These are phyloP conservation scores for Rhynchosporium agropyri DNA, from an alignment of 2,329 filamentous ascomycete species.

Conservation along the genomic window DNA sequence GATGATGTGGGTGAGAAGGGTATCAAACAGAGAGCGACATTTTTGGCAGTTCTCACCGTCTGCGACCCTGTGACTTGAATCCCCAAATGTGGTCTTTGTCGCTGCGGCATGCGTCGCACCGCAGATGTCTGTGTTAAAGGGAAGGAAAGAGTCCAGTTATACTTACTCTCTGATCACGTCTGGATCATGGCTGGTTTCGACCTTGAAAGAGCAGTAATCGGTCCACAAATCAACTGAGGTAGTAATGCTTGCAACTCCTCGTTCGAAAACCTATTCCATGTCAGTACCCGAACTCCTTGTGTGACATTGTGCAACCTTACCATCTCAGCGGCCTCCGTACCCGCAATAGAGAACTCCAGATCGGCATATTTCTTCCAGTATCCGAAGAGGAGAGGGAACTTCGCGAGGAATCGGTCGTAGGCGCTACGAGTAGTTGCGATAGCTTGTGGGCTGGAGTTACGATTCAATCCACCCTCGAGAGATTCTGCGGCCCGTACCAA, in stretches of 20 bases:
- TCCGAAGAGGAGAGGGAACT: conserved; percentile 93
- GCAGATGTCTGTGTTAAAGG: conserved; percentile 58
- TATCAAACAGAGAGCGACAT: conserved; percentile 58
- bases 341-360: conserved; percentile 93
- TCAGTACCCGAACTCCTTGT: conserved; percentile 35
- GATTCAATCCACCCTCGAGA: conserved; percentile 90
- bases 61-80: conserved; percentile 49
- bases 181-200: conserved; percentile 92
- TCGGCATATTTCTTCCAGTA: conserved; percentile 99
- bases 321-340: conserved; percentile 96
- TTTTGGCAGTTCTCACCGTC: conserved; percentile 75
- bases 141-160: conserved; percentile 65
- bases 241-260: conserved; percentile 88
- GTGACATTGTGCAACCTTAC: conserved; percentile 51
- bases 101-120: conserved; percentile 40
- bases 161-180: conserved; percentile 99
- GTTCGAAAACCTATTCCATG: conserved; percentile 77
- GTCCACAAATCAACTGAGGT: conserved; percentile 97
- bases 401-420: conserved; percentile 90
- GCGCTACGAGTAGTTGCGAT: conserved; percentile 84
- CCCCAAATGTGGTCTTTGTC: conserved; percentile 33
- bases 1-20: conserved; percentile 66
- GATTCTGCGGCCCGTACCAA: conserved; percentile 80
- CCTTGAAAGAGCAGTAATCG: conserved; percentile 97
- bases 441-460: conserved; percentile 93